A percentile compares a stretch with the other conserved stretches of the same genome.
Conservation (phyloP, 225 moss, liverwort and hornwort species). For the Sphagnum tenellum region DNA sequence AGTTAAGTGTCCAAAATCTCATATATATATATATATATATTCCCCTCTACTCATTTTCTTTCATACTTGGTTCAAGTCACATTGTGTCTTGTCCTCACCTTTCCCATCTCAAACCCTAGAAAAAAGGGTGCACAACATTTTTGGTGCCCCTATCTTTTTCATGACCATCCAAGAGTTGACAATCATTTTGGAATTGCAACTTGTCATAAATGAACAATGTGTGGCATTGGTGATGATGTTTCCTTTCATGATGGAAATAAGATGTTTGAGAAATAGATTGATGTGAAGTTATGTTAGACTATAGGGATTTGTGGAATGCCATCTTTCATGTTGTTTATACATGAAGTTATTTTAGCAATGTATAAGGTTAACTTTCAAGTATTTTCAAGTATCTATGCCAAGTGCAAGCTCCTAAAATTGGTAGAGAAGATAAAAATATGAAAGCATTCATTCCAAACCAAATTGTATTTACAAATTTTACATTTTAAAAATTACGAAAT, state of each 20-base stretch:
- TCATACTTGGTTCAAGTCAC: too few species aligned
- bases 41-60: too few species aligned
- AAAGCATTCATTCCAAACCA: neutral
- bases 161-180: neutral
- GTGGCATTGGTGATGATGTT: neutral
- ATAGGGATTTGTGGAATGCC: neutral
- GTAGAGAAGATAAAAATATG: neutral
- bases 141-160: neutral
- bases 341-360: neutral
- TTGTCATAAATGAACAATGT: neutral
- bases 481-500: neutral
- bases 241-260: neutral
- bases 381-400: neutral
- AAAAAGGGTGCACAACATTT: neutral
- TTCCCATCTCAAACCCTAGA: neutral
- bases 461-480: neutral
- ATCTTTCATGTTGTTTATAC: neutral
- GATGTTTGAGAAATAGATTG: neutral
- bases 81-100: too few species aligned
- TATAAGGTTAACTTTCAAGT: neutral
- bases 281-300: neutral
- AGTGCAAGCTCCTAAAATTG: neutral
- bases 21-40: too few species aligned
- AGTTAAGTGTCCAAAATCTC: too few species aligned
- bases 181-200: neutral